Evolutionary conservation across 176 grass and related monocot species (phyloP), one percentile per base, ranked within the genome.

Genomic region (Hsuehochloa calcarea): DNA sequence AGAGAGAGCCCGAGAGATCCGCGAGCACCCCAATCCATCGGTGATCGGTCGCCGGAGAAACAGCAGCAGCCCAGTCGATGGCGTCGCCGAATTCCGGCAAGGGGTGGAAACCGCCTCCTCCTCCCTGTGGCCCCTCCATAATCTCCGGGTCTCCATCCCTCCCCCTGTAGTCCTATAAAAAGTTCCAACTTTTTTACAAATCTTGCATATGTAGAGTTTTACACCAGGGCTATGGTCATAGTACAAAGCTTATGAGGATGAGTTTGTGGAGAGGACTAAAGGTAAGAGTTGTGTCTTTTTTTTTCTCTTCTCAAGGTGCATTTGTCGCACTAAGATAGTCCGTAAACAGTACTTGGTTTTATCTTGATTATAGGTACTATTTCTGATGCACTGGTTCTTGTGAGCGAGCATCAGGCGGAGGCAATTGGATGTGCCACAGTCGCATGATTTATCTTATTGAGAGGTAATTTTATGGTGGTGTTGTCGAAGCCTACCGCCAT

Each of bases 171-270:
- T 50, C 82, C 63, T 65, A 62, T 61, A 40, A 34, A 60, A 82
- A 77, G 1, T 72, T 29, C 54, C 72, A 10, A 54, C 46, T 14
- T 64, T 8, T 34, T 22, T 25, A 3, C 14, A 16, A 50, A 50
- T 50, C 47, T 50, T 78, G 25, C 49, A 52, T 72, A 29, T 55
- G n/a, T 84, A 98, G 93, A 89, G 80, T 84, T 70, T 92, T 5
- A 45, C 89, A 40, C 84, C 88, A 72, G 69, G 85, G 31, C 47
- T 94, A 67, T 89, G 77, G 82, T 87, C 89, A 61, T 83, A 91
- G 37, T 95, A 86, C 82, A 84, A 95, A 90, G 80, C 70, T 79
- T 92, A 94, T 34, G 93, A 92, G 85, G 88, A 91, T 67, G 71
- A 74, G 14, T 77, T 98, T 61, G 90, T 90, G 35, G 70, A 84